These are phyloP conservation scores for Volvox reticuliferus DNA, from an alignment of 139 green algal genomes.

Conservation along the genomic window DNA sequence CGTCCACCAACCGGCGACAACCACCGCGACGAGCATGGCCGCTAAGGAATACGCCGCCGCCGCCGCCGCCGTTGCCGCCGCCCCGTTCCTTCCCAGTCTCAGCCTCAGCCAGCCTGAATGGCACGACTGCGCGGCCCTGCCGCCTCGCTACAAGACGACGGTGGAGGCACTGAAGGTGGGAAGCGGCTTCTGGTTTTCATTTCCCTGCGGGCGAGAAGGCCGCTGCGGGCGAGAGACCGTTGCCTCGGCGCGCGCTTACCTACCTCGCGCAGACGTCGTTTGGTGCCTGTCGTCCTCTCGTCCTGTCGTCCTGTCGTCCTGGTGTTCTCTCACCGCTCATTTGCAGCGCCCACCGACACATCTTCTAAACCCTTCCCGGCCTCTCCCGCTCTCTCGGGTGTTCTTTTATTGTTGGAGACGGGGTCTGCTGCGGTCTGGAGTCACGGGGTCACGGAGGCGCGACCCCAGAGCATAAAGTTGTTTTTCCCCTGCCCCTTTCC, in stretches of 20 bases:
- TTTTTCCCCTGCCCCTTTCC: no score
- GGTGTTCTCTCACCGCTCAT: neutral
- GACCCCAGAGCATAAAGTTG: no score
- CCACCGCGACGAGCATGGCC: neutral
- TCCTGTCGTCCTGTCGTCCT: neutral
- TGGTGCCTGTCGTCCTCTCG: neutral
- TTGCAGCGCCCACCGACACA: neutral
- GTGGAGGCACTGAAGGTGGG: slow-evolving; percentile 34
- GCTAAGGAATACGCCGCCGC: neutral
- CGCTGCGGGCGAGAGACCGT: no score
- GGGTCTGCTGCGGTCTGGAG: no score
- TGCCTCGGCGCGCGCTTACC: neutral
- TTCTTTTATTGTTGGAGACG: no score
- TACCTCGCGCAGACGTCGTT: neutral
- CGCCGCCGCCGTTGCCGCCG: neutral
- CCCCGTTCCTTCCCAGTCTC: neutral
- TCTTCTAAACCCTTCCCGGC: no score
- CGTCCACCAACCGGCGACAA: neutral
- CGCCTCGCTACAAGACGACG: neutral
- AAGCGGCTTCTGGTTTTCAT: no score
- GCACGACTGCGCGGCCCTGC: slow-evolving; percentile 13
- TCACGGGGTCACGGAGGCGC: no score
- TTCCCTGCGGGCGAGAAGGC: no score
- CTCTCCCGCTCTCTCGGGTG: no score
- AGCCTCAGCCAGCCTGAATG: slow-evolving; percentile 3